phyloP scores from a whole-genome alignment of 2,329 filamentous ascomycete species.

The Ophiocordyceps robertsii region DNA sequence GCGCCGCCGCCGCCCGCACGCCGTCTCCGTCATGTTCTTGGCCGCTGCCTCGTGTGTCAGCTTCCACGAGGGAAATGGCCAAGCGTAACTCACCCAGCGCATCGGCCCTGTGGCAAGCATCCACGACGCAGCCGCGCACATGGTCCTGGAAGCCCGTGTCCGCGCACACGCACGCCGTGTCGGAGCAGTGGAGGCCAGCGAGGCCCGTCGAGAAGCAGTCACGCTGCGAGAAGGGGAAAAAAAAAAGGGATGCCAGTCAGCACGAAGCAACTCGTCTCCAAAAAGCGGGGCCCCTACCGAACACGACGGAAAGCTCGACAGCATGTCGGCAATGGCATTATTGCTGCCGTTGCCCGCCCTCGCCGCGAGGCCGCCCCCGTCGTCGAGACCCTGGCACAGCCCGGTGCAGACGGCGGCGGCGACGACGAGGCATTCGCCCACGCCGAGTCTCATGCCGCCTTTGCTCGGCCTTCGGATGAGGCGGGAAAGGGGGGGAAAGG shows the following conservation, averaged over 20 bases:
- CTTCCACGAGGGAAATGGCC: background rate
- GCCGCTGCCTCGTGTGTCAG: background rate
- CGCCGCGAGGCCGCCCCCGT: background rate
- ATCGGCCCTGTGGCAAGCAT: background rate
- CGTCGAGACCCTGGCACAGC: background rate
- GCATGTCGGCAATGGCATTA: background rate
- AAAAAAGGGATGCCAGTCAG: background rate
- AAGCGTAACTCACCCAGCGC: background rate
- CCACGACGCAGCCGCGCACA: background rate
- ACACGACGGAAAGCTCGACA: background rate
- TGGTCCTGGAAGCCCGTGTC: background rate
- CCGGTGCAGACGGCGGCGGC: background rate
- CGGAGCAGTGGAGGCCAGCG: background rate
- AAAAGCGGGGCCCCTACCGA: too few species aligned
- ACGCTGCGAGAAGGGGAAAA: background rate
- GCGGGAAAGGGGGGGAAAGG: background rate
- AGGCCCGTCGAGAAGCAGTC: background rate
- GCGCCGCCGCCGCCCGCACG: slow-evolving; percentile 1
- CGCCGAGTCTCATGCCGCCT: background rate
- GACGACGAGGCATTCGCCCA: background rate
- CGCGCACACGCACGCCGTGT: background rate
- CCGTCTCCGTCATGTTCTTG: slow-evolving; percentile 3
- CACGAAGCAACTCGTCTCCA: too few species aligned
- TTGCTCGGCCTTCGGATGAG: background rate
- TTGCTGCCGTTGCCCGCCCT: background rate